These are phyloP conservation scores for Fragaria iinumae DNA, from an alignment of 306 rosid species.

Conservation along the genomic window DNA sequence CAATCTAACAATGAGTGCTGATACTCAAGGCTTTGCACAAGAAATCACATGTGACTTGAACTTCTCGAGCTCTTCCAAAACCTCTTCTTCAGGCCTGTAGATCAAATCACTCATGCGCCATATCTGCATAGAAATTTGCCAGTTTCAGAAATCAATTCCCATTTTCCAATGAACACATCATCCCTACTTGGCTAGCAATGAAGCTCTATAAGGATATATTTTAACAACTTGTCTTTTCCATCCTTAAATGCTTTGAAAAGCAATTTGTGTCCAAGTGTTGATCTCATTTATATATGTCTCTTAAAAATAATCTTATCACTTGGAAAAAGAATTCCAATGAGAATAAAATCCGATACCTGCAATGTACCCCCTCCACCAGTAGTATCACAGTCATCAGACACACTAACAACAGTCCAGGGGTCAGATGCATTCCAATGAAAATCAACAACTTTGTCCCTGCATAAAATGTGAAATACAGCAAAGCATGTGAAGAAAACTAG, in stretches of 20 bases:
- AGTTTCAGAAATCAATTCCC: not conserved
- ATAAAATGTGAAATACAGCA: slow-evolving; percentile 7
- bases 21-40: slow-evolving; percentile 68
- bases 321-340: not conserved
- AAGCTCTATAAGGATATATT: not conserved
- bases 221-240: not conserved
- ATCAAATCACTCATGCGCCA: slow-evolving; percentile 99
- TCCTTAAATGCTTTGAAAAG: not conserved
- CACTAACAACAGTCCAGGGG: slow-evolving; percentile 97
- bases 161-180: not conserved
- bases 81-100: slow-evolving; percentile 96
- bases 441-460: slow-evolving; percentile 93
- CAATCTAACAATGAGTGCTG: not conserved
- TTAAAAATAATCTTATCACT: not conserved
- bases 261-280: not conserved
- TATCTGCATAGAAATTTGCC: slow-evolving; percentile 54
- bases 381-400: slow-evolving; percentile 94
- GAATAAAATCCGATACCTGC: slow-evolving; percentile 54
- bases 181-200: no score
- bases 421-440: slow-evolving; percentile 93
- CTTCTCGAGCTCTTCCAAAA: slow-evolving; percentile 89
- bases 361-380: slow-evolving; percentile 99
- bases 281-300: not conserved
- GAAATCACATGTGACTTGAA: slow-evolving; percentile 87
- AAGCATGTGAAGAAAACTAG: not conserved